phyloP scores from a whole-genome alignment of 2,329 filamentous ascomycete species.

The Colletotrichum gigasporum region DNA sequence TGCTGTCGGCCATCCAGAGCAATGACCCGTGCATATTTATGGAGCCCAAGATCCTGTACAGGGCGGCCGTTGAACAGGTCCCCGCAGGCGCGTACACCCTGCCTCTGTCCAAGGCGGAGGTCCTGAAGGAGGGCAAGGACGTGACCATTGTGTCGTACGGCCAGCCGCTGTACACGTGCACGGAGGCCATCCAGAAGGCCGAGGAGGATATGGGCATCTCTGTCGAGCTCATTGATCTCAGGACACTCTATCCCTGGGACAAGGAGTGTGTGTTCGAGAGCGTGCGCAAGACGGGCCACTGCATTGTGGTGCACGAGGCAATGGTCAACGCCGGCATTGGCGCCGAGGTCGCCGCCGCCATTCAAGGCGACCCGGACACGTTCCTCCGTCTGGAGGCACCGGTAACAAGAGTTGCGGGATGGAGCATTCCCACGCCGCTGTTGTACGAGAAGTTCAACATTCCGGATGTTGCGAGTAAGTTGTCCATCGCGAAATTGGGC shows the following conservation, averaged over 20 bases:
- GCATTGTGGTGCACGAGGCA: slow-evolving; percentile 89
- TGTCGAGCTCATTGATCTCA: slow-evolving; percentile 86
- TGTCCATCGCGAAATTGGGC: background rate
- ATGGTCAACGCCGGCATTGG: slow-evolving; percentile 92
- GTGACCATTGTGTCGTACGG: slow-evolving; percentile 90
- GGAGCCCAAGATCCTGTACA: slow-evolving; percentile 94
- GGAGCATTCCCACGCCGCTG: slow-evolving; percentile 85
- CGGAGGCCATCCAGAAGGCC: slow-evolving; percentile 77
- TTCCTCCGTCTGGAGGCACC: slow-evolving; percentile 88
- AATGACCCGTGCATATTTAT: slow-evolving; percentile 92
- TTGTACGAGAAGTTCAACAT: slow-evolving; percentile 83
- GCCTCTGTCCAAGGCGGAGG: slow-evolving; percentile 85
- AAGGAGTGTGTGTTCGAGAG: slow-evolving; percentile 81
- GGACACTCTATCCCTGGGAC: slow-evolving; percentile 94
- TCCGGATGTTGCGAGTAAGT: slow-evolving; percentile 88
- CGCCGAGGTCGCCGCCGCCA: slow-evolving; percentile 86
- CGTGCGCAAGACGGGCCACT: slow-evolving; percentile 86
- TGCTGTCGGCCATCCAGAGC: slow-evolving; percentile 79
- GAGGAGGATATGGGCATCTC: slow-evolving; percentile 80
- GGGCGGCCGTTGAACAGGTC: slow-evolving; percentile 91
- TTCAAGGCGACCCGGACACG: slow-evolving; percentile 80
- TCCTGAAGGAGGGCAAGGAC: slow-evolving; percentile 82
- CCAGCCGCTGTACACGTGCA: slow-evolving; percentile 87
- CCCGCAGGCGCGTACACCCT: slow-evolving; percentile 83
- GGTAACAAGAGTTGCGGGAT: slow-evolving; percentile 86